Base-by-base conservation (phyloP, 169 alveolate genomes). In the Amoebophrya sp. region DNA sequence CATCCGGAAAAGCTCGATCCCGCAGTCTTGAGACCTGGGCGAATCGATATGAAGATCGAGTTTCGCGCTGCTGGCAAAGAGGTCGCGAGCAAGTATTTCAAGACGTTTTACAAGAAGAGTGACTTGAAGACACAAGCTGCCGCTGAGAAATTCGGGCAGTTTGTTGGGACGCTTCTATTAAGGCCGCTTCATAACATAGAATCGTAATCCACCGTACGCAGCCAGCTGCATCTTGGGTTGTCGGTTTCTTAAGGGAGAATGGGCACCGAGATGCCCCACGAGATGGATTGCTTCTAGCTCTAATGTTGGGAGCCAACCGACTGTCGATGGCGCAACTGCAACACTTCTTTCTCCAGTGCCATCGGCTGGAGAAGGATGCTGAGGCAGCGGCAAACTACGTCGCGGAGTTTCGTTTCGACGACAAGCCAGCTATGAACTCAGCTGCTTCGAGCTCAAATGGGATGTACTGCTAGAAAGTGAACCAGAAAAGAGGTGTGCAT, bases 1-100 rank as follows among this genome's bases (percentile, higher is more conserved):
- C 96, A 95, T 83, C 95, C 95, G 36, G 96, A 95, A 89, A 94
- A 90, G 92, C 94, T 95, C 33, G 96, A 95, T 89, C 95, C 95
- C 26, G 96, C 97, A 0, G 93, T 95, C n/a, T 93, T 95, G 41
- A 94, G 97, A 41, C 97, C 97, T 34, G 97, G 97, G 0, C 93
- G 97, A 39, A 95, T 95, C 47, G 92, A 92, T 55, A 33, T 89
- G 94, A 90, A 91, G 41, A 90, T 90, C 18, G 93, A 91, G 93
- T 91, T 91, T 78, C 76, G 78, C 55, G 41, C 77, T 40, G 90
- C 93, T 83, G 78, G 78, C 78, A 91, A 91, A 77, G 93, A 91
- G 10, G 93, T 91, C 76, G 93, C 93, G 0, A 26, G 91, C 47
- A 65, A 76, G 89, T 91, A 91, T 53, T 91, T 91, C 91, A 65